Evolutionary conservation across 1,284 basidiomycete species (phyloP), one percentile per base, ranked within the genome.

Genomic region (Trametes sp.): DNA sequence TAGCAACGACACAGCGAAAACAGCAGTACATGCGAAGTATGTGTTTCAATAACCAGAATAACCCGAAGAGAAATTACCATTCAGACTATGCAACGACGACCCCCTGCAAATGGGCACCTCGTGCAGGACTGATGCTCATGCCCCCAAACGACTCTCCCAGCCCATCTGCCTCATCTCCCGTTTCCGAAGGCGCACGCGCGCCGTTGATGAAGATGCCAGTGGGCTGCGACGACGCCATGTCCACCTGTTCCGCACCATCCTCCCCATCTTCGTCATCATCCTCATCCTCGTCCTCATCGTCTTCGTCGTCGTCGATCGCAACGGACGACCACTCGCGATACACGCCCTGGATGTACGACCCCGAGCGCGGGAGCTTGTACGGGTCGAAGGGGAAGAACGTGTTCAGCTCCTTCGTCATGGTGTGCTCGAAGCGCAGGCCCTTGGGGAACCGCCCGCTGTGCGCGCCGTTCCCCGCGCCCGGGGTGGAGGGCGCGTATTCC

Each of bases 371-470:
- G 2, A 99, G 86, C 68, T 90, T 93, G 80, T 95, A 99, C 1
- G 98, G 98, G 75, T 99, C 98, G 74, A 99, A 99, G 0, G 98
- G 98, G 81, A 99, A 99, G 81, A 98, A 99, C 14, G 90, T 89
- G 74, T 96, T 95, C 52, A 98, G 82, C 62, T 96, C 94, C 7
- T 87, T 82, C 61, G 89, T 87, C 64, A 86, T 77, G 45, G 79
- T 77, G 55, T 70, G 73, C 42, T 77, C 74, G 38, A 81, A 68
- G 44, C 80, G 61, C 1, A 76, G 63, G 7, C 79, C 69, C 58
- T 77, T 71, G 10, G 62, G 59, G 11, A 44, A 41, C 13, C 53
- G 61, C 4, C 33, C 53, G 31, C 59, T 51, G 10, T 52, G 24
- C 10, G 54, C 31, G 26, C 49, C 42, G 14, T 56, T 33, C 19